These are phyloP conservation scores for Cladosporium sp. DNA, from an alignment of 2,329 filamentous ascomycete genomes.

Conservation along the genomic window DNA sequence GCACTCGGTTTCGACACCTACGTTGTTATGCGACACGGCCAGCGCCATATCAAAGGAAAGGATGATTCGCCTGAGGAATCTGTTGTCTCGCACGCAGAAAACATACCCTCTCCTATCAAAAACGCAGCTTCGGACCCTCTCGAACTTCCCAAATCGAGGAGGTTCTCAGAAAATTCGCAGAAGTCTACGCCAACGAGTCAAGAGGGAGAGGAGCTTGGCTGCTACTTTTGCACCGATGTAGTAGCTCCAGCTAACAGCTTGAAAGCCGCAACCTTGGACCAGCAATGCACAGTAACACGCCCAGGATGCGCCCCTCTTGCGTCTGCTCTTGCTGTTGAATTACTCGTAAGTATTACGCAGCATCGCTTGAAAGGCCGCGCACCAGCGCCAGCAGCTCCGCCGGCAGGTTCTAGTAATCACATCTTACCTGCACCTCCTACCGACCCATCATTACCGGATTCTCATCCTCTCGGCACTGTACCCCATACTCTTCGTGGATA, in stretches of 20 bases:
- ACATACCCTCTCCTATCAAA: not conserved
- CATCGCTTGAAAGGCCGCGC: conserved; percentile 47
- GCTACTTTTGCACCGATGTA: conserved; percentile 98
- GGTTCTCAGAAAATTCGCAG: conserved; percentile 34
- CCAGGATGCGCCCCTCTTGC: conserved; percentile 90
- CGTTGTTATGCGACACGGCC: conserved; percentile 93
- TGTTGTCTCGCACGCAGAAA: not conserved
- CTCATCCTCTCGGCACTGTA: conserved; percentile 62
- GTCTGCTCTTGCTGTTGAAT: conserved; percentile 83
- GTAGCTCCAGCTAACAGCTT: conserved; percentile 90
- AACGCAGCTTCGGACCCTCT: conserved; percentile 1
- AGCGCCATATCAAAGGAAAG: conserved; percentile 30
- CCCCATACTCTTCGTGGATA: conserved; percentile 80
- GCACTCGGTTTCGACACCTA: conserved; percentile 95
- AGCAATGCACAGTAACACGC: conserved; percentile 95
- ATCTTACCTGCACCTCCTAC: conserved; percentile 32
- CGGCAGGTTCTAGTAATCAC: conserved; percentile 19
- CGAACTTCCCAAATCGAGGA: conserved; percentile 1
- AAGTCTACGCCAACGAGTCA: conserved; percentile 37
- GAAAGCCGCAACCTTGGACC: conserved; percentile 91
- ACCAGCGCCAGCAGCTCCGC: conserved; percentile 28
- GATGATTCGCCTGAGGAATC: not conserved
- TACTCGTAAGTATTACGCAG: conserved; percentile 82
- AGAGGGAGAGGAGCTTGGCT: conserved; percentile 61
- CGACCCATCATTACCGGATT: conserved; percentile 24